Base-by-base conservation (phyloP, 257 asterid genomes). In the Lavandula angustifolia region DNA sequence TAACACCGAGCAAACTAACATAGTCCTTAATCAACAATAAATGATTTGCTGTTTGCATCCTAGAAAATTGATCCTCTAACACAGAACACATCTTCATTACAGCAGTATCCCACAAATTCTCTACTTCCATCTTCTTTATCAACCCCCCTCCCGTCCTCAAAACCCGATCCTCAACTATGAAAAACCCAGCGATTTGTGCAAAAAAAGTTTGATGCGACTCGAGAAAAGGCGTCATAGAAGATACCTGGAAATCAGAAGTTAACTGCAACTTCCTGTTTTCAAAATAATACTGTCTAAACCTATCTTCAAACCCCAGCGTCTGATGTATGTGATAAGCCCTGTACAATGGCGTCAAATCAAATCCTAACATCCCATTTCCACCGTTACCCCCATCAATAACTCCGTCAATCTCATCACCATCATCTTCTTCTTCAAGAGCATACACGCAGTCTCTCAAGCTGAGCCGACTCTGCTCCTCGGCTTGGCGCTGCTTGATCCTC, bases 1-100 rank as follows among this genome's bases (percentile, higher is more conserved):
- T 87, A 33, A 90, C 94, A 50, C 99, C 97, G 54, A 92, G 95
- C 83, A 92, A 80, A 72, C 96, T 92, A 62, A 92, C 97, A 42
- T 92, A 92, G 79, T 92, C 99, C 81, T 92, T 92, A 27, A 92
- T 90, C 84, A 92, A 79, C 77, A 92, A 76, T 88, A 92, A 79
- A 80, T 92, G 99, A 78, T 87, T 92, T 0, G 99, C 99, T 7
- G 99, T 92, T 62, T 92, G 95, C 99, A 92, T 92, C 76, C 96
- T 85, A 27, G 99, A 92, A 70, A 92, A 92, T 31, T 92, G 99
- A 79, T 92, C 99, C 81, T 92, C 97, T 68, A 92, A 73, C 67
- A 89, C 99, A 52, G 96, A 89, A 66, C 97, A 87, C 97, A 92
- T 90, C 79, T 92, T 92, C 73, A 89, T 76, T 43, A 89, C 95